These are phyloP conservation scores for Suillus hirtellus DNA, from an alignment of 768 basidiomycete species.

Conservation along the genomic window DNA sequence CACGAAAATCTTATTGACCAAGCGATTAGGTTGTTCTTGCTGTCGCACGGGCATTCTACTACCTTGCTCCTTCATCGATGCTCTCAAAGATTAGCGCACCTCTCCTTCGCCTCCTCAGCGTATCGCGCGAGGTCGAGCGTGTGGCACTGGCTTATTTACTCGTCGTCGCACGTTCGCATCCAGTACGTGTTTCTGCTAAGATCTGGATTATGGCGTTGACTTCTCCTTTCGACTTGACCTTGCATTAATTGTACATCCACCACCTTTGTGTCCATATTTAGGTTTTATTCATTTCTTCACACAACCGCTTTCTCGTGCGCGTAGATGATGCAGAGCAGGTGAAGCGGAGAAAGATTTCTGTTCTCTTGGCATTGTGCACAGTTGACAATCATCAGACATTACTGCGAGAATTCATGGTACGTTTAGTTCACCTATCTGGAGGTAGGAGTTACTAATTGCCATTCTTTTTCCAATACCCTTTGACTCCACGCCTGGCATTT, in stretches of 20 bases:
- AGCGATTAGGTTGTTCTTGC: slow-evolving; percentile 73
- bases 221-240: slow-evolving; percentile 38
- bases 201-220: not conserved
- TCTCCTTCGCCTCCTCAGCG: slow-evolving; percentile 68
- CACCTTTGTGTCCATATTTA: not conserved
- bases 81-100: slow-evolving; percentile 64
- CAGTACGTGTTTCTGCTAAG: slow-evolving; percentile 48
- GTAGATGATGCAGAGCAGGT: slow-evolving; percentile 64
- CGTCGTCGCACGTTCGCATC: slow-evolving; percentile 59
- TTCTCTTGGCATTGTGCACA: slow-evolving; percentile 67
- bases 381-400: slow-evolving; percentile 68
- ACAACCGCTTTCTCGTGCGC: slow-evolving; percentile 68
- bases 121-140: slow-evolving; percentile 71
- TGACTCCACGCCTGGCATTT: not conserved
- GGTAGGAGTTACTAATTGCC: not conserved
- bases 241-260: too few species aligned
- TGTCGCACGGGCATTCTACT: slow-evolving; percentile 71
- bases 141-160: slow-evolving; percentile 73
- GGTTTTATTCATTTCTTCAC: slow-evolving; percentile 57
- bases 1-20: slow-evolving; percentile 4
- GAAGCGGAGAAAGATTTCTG: slow-evolving; percentile 73
- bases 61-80: slow-evolving; percentile 60
- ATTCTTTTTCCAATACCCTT: not conserved
- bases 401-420: slow-evolving; percentile 82
- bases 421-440: slow-evolving; percentile 26